A percentile compares a stretch with the other conserved stretches of the same genome.
These are phyloP conservation scores for Mediolabrus comicus DNA, from an alignment of 108 stramenopile species.

Conservation along the genomic window DNA sequence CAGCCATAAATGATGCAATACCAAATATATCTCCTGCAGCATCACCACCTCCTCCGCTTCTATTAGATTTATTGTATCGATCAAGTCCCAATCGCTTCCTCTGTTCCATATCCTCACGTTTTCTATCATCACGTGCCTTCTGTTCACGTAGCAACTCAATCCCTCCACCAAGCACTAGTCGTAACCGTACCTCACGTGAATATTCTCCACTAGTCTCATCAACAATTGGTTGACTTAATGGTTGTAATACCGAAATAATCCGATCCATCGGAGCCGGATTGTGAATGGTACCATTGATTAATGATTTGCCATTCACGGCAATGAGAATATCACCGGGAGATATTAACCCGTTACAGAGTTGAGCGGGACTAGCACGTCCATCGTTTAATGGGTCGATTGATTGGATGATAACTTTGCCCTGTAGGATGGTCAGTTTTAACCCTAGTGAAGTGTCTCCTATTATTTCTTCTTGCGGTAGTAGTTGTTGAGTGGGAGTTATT, in stretches of 20 bases:
- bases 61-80: slow-evolving; percentile 4
- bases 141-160: slow-evolving; percentile 44
- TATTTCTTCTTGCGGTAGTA: slow-evolving; percentile 49
- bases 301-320: slow-evolving; percentile 60
- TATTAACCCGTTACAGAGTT: slow-evolving; percentile 68
- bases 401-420: slow-evolving; percentile 86
- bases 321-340: slow-evolving; percentile 75
- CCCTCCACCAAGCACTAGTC: slow-evolving; percentile 69
- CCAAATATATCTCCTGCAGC: slow-evolving; percentile 59
- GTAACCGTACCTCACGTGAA: slow-evolving; percentile 51
- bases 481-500: too few species aligned
- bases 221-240: slow-evolving; percentile 65
- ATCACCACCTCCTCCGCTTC: slow-evolving; percentile 13
- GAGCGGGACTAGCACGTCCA: slow-evolving; percentile 82
- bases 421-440: slow-evolving; percentile 73
- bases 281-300: slow-evolving; percentile 52
- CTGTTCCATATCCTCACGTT: slow-evolving; percentile 11
- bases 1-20: slow-evolving; percentile 64
- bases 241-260: slow-evolving; percentile 60
- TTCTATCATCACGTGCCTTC: slow-evolving; percentile 43
- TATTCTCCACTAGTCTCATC: slow-evolving; percentile 43
- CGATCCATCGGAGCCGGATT: slow-evolving; percentile 61
- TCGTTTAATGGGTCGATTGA: slow-evolving; percentile 59
- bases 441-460: slow-evolving; percentile 81
- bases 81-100: slow-evolving; percentile 36